A percentile compares a stretch with the other conserved stretches of the same genome.
phyloP scores from a whole-genome alignment of 208 protist genomes.

The Leishmania lainsoni region DNA sequence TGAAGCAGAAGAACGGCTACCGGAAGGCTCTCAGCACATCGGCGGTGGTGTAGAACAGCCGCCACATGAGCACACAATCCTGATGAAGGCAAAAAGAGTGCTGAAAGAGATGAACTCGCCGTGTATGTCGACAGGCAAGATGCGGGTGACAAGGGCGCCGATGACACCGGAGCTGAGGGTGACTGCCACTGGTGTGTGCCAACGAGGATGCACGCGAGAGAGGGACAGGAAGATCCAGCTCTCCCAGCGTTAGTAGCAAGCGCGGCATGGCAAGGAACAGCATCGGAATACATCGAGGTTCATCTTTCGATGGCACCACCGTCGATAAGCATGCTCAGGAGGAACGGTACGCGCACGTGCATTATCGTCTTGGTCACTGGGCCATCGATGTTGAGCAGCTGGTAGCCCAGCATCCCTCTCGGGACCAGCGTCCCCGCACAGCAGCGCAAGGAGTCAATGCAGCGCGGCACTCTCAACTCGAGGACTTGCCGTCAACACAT shows the following conservation, averaged over 20 bases:
- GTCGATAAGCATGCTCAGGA: conserved; percentile 23
- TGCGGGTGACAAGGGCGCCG: conserved; percentile 15
- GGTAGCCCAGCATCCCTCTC: conserved; percentile 24
- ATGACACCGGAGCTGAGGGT: conserved; percentile 27
- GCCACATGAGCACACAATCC: conserved; percentile 25
- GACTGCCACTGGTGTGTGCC: conserved; percentile 22
- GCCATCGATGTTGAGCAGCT: conserved; percentile 19
- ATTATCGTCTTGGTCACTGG: conserved; percentile 16
- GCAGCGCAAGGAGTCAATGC: conserved; percentile 21
- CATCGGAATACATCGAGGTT: conserved; percentile 19
- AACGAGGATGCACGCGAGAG: conserved; percentile 18
- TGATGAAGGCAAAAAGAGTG: conserved; percentile 21
- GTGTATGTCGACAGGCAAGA: conserved; percentile 26
- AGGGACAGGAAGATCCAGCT: conserved; percentile 12
- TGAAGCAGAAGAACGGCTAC: conserved; percentile 7
- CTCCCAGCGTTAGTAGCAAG: conserved; percentile 23
- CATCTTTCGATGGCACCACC: conserved; percentile 16
- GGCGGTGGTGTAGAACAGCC: conserved; percentile 19
- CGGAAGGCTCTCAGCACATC: conserved; percentile 10
- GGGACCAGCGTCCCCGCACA: conserved; percentile 23
- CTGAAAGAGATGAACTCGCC: conserved; percentile 30
- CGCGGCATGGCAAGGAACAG: conserved; percentile 24
- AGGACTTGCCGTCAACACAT: neutral
- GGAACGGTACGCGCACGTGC: conserved; percentile 16
- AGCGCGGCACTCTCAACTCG: neutral